Base-by-base conservation (phyloP, 305 asterid species). In the Fraxinus nigra region DNA sequence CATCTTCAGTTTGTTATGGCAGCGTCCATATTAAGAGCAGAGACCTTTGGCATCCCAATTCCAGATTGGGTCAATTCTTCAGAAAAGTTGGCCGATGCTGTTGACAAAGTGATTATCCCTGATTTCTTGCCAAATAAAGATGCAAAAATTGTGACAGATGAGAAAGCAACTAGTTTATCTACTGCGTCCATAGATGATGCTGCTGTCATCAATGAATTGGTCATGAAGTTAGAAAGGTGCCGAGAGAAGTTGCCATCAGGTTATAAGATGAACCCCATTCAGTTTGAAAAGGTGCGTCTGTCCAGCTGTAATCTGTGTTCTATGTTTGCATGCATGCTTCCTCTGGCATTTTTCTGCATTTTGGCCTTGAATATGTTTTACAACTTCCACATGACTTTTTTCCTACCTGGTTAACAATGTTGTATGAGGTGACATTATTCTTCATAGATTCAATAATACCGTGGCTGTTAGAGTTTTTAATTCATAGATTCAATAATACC, bases 191-290 rank as follows among this genome's bases (percentile, higher is more conserved):
- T 86, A 30, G 90, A 88, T 80, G 90, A 88, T 70, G 82, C 83
- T 69, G 87, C 76, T 10, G 82, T 84, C 77, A 84, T 81, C 38
- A 80, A 81, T 33, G 83, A 84, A 54, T 80, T 85, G 80, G 75
- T 82, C 65, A 75, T 22, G 76, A 85, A 82, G 81, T 38, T 85
- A 73, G 87, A 83, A 78, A n/a, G 26, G n/a, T 82, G 88, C 80
- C 82, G 86, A 26, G 80, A 75, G 84, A 78, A 80, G 78, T 73
- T 87, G 79, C 88, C 83, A 72, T 34, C 86, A 9, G 87, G 87
- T 40, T 87, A 76, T 79, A 87, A 85, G 82, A 82, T 87, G 90
- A 87, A 87, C 22, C 90, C 90, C 76, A 85, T 87, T 83, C 88
- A 82, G 70, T 87, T 87, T 75, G 90, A 85, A 76, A 87, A 87